Conservation (phyloP, 2,329 filamentous ascomycete genomes). For the Knoxdaviesia proteae region DNA sequence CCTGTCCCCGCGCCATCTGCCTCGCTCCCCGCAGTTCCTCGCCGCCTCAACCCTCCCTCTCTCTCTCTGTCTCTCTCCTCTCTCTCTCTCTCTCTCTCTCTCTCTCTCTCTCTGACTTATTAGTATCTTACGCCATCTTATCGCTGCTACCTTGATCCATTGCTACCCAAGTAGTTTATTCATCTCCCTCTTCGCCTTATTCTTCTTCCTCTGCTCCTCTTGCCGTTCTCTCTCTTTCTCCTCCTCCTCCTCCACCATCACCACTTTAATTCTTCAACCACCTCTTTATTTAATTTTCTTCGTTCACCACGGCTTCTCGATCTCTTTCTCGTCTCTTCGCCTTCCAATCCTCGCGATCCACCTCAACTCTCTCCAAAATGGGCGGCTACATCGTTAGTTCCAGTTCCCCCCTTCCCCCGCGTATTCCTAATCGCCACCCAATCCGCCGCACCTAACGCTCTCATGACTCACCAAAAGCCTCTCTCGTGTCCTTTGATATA, state of each 20-base stretch:
- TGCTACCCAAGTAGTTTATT: no score
- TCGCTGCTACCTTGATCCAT: background rate
- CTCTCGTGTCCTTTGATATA: conserved; percentile 15
- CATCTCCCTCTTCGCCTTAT: no score
- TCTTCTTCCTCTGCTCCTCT: background rate
- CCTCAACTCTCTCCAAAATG: conserved; percentile 17
- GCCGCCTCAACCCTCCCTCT: no score
- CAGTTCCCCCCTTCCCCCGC: background rate
- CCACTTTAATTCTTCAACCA: conserved; percentile 2
- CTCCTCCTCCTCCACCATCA: conserved; percentile 4
- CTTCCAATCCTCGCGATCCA: background rate
- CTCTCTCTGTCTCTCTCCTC: no score
- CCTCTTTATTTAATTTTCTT: conserved; percentile 2
- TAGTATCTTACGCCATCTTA: background rate
- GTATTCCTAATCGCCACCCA: conserved; percentile 5
- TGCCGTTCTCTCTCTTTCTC: background rate
- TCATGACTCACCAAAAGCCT: no score
- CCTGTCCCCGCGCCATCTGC: no score
- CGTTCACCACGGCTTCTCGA: background rate
- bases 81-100: no score
- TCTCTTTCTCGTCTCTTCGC: background rate
- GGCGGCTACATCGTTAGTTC: conserved; percentile 32
- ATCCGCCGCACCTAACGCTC: background rate
- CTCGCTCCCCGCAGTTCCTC: no score
- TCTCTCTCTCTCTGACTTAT: no score